A percentile compares a stretch with the other conserved stretches of the same genome.
phyloP scores from a whole-genome alignment of 176 grass and related monocot species.

The Triticum monococcum region DNA sequence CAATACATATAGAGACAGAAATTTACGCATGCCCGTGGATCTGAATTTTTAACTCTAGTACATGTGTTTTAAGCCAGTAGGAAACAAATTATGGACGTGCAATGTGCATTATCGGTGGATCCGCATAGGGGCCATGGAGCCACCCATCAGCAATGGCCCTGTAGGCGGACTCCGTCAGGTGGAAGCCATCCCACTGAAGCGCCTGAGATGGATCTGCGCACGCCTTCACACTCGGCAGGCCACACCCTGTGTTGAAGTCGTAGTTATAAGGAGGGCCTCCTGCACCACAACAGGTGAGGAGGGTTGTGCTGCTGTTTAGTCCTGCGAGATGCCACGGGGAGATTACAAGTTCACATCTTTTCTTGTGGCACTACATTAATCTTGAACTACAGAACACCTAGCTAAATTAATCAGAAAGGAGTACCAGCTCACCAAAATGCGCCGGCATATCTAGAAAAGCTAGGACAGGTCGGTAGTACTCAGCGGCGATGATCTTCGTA shows the following conservation, averaged over 20 bases:
- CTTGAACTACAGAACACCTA: background rate
- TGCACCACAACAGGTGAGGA: background rate
- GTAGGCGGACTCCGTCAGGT: background rate
- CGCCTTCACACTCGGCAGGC: background rate
- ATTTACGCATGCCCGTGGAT: background rate
- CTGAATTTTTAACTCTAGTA: background rate
- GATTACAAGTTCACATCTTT: background rate
- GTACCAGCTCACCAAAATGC: constrained; percentile 12
- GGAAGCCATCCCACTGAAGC: background rate
- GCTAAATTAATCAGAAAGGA: background rate
- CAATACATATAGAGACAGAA: no score
- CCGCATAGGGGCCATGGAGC: constrained; percentile 31
- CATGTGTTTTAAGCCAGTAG: background rate
- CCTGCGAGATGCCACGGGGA: background rate
- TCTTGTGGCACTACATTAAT: background rate
- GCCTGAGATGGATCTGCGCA: background rate
- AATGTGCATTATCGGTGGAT: background rate
- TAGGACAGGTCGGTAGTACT: no score
- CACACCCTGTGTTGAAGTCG: background rate
- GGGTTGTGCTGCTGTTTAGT: background rate
- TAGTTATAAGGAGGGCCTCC: background rate
- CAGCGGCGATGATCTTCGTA: background rate
- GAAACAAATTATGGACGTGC: no score
- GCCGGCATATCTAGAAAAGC: no score
- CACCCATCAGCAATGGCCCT: constrained; percentile 15